Percentiles rank a stretch among this genome's conserved stretches.
Evolutionary conservation across 176 grass and related monocot genomes (phyloP).

Genomic region (Triticum aestivum): IWGSC_CS_RefSeq_v2.1 NC_057803.1:132813014-132813513

Average conservation of each 20-base stretch:
- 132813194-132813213: neutral
- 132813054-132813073: conserved; percentile 6
- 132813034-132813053: conserved; percentile 17
- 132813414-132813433: conserved; percentile 84
- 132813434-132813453: conserved; percentile 34
- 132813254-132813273: conserved; percentile 23
- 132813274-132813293: conserved; percentile 19
- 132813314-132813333: conserved; percentile 81
- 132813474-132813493: conserved; percentile 6
- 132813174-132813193: conserved; percentile 41
- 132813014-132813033: neutral
- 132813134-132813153: conserved; percentile 91
- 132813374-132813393: conserved; percentile 67
- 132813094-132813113: conserved; percentile 87
- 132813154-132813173: conserved; percentile 95
- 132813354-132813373: conserved; percentile 64
- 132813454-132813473: conserved; percentile 2
- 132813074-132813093: conserved; percentile 92
- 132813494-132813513: conserved; percentile 6
- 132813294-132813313: conserved; percentile 77
- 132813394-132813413: conserved; percentile 81
- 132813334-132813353: conserved; percentile 94
- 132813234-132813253: neutral
- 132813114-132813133: conserved; percentile 79
- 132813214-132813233: conserved; percentile 25